Evolutionary conservation across 176 grass and related monocot genomes (phyloP).

Genomic region (Bolboschoenus planiculmis): DNA sequence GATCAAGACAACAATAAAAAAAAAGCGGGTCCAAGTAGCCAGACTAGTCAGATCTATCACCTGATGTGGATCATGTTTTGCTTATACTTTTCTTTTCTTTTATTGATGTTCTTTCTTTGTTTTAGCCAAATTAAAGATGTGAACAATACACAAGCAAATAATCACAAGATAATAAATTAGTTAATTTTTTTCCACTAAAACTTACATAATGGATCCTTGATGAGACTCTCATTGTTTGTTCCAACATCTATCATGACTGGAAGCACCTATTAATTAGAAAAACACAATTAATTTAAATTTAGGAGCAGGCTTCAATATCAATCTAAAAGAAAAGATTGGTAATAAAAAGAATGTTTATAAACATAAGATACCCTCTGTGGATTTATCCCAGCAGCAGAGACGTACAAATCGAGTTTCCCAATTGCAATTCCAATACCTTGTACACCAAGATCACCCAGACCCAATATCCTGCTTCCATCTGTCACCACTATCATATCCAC

Average conservation of each 20-base stretch:
- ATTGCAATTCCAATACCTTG: conserved; percentile 96
- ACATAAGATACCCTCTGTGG: conserved; percentile 67
- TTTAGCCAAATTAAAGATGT: conserved; percentile 10
- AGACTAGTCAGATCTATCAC: neutral
- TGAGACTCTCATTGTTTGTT: conserved; percentile 91
- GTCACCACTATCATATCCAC: conserved; percentile 99
- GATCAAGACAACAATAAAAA: conserved; percentile 9
- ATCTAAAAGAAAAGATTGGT: neutral
- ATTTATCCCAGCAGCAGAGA: conserved; percentile 99
- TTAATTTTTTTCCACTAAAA: conserved; percentile 12
- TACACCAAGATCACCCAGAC: conserved; percentile 96
- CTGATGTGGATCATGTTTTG: neutral
- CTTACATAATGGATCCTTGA: conserved; percentile 94
- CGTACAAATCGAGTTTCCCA: conserved; percentile 92
- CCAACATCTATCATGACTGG: conserved; percentile 99
- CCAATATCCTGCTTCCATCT: conserved; percentile 96
- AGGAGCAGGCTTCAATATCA: neutral
- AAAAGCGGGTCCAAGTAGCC: neutral
- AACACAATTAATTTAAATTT: conserved; percentile 12
- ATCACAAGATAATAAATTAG: neutral
- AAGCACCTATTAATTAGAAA: conserved; percentile 63
- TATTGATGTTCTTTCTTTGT: neutral
- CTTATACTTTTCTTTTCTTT: neutral
- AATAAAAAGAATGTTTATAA: neutral
- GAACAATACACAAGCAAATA: neutral